Percentiles rank a stretch among this genome's conserved stretches.
Conservation (phyloP, 441 rosid genomes). For the Erodium moschatum region DNA sequence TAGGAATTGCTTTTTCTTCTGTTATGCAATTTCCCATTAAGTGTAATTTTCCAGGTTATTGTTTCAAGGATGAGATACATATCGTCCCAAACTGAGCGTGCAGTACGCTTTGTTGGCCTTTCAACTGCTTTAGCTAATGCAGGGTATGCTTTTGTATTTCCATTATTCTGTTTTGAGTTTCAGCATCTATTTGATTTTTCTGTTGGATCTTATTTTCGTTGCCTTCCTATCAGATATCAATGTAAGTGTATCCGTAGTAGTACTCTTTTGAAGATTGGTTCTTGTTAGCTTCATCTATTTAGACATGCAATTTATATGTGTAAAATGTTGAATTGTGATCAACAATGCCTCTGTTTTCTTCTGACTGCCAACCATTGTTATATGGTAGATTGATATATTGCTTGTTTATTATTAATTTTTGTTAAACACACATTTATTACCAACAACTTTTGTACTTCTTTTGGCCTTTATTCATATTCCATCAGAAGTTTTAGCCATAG, state of each 20-base stretch:
- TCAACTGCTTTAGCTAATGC: conserved; percentile 99
- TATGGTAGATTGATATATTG: neutral
- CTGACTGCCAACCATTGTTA: neutral
- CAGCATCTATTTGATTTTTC: conserved; percentile 3
- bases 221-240: neutral
- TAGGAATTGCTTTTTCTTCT: neutral
- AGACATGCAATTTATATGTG: neutral
- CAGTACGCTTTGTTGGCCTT: conserved; percentile 89
- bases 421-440: neutral
- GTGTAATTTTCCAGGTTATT: conserved; percentile 56
- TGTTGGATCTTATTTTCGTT: neutral
- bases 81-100: conserved; percentile 93
- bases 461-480: neutral
- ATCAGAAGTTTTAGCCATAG: neutral
- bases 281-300: neutral
- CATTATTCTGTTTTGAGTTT: conserved; percentile 8
- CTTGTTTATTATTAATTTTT: neutral
- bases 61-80: conserved; percentile 99
- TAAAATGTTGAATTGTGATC: neutral
- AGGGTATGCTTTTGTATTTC: conserved; percentile 40
- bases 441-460: neutral
- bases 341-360: neutral
- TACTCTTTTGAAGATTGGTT: neutral
- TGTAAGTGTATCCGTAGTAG: neutral
- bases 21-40: neutral